Percentiles rank a stretch among this genome's conserved stretches.
phyloP scores from a whole-genome alignment of 2,329 filamentous ascomycete species.

The Botrytis hyacinthi region DNA sequence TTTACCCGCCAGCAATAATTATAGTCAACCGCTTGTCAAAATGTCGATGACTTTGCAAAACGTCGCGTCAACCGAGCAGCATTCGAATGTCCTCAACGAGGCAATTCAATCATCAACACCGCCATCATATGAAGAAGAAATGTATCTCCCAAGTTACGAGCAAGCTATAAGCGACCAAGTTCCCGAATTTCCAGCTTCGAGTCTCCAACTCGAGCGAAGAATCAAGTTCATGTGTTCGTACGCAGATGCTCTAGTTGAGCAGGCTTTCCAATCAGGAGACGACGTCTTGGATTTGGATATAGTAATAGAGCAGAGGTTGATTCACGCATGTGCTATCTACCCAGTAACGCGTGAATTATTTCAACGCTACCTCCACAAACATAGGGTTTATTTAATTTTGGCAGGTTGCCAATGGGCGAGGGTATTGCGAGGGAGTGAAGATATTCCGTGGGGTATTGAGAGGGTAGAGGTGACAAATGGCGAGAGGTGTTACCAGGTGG shows the following conservation, averaged over 20 bases:
- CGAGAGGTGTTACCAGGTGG: no score
- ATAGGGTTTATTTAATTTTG: not conserved
- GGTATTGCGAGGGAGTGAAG: no score
- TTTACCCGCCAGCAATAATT: no score
- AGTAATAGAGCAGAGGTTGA: not conserved
- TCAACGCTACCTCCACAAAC: rapidly evolving
- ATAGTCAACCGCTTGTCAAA: no score
- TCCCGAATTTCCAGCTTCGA: not conserved
- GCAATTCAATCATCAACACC: not conserved
- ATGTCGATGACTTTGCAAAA: not conserved
- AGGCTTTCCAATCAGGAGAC: not conserved
- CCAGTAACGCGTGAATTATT: not conserved
- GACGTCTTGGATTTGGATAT: not conserved
- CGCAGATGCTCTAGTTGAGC: not conserved
- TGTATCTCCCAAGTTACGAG: not conserved
- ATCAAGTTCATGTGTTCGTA: not conserved
- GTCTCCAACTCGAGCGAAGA: rapidly evolving
- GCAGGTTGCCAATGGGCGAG: not conserved
- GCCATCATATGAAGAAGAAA: not conserved
- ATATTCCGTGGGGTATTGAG: not conserved
- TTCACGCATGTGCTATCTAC: not conserved
- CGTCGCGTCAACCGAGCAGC: not conserved
- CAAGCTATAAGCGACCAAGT: not conserved
- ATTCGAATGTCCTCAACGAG: not conserved
- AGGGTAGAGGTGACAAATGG: not conserved